Base-by-base conservation (phyloP, 2,329 filamentous ascomycete species). In the Xylaria sp. region DNA sequence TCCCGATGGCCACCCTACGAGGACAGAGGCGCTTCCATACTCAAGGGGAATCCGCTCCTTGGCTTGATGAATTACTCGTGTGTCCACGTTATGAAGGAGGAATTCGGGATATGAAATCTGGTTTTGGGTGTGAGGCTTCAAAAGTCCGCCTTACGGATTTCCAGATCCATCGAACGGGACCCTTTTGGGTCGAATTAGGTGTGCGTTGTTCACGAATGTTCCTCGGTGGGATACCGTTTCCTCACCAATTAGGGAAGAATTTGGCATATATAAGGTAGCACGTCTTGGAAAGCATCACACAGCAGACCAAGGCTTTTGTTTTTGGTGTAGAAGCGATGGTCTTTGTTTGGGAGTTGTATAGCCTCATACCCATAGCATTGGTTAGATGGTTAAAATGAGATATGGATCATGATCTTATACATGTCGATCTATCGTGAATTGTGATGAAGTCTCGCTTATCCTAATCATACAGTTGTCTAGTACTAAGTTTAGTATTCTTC, bases 401-500 rank as follows among this genome's bases (percentile, higher is more conserved):
- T 18, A 58, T 62, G 2, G 28, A 58, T 63, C 34, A 60, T 2
- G 4, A 30, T 12, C 25, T 34, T 32, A n/a, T 28, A 32, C 13
- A 4, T 52, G 25, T 52, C 8, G 7, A n/a, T 32, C 8, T 2
- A 18, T 15, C 6, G 15, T 52, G 10, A 7, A 32, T 32, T 0
- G 32, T 18, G 7, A n/a, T 52, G 12, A n/a, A 52, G 10, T 8
- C 25, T 15, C 23, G 46, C 13, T 28, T 2, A 28, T 50, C 23
- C 12, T 20, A 4, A 7, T 6, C 2, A 45, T 45, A 18, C n/a
- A 20, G 25, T 30, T 5, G 12, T 39, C 34, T 39, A 32, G 8
- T 18, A 18, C 28, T 48, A 28, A 30, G n/a, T n/a, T 73, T 46
- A 76, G 28, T 76, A 76, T 52, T 76, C 75, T 43, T 73, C 70